Evolutionary conservation across 352 stramenopile genomes (phyloP), one percentile per base, ranked within the genome.

Genomic region (Globisporangium splendens): DNA sequence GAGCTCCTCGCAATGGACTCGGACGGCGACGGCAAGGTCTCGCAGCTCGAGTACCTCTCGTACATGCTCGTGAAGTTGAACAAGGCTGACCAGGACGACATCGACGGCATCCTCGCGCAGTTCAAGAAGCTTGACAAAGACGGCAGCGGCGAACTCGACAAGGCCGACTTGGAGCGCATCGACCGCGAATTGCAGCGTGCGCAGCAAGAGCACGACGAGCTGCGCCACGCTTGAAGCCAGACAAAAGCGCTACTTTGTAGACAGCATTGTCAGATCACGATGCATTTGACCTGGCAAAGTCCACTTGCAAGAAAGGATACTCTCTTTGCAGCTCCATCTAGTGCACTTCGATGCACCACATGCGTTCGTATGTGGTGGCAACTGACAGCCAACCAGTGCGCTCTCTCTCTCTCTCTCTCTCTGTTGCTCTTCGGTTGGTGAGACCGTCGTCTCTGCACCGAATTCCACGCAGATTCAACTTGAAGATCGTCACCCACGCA

Each of bases 61-160:
- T 89, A 86, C 62, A 89, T 87, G 79, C 75, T 89, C 39, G 75
- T 89, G 13, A 89, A 88, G 57, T 67, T 89, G n/a, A 73, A 79
- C 59, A 89, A 87, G 51, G 77, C 68, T 18, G 77, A 88, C 44
- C 77, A 85, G 48, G 73, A 82, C 33, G 75, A 86, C 47, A 86
- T 87, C 24, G 71, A 83, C 51, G 70, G 70, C 22, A 89, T 86
- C 43, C 69, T 89, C 54, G 66, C 75, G 22, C 79, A 87, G 61
- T 87, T 89, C 42, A 54, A 73, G 56, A 86, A 89, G 55, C 69
- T 89, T 7, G 77, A 89, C 57, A 73, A 78, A 41, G 77, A 89
- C 52, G 69, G 75, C 8, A 89, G 73, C 48, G 79, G 75, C n/a
- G 79, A 87, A 54, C 55, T 89, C 8, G 77, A 89, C 59, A 82